Evolutionary conservation across 257 asterid species (phyloP), one percentile per base, ranked within the genome.

Genomic region (Agastache rugosa): DNA sequence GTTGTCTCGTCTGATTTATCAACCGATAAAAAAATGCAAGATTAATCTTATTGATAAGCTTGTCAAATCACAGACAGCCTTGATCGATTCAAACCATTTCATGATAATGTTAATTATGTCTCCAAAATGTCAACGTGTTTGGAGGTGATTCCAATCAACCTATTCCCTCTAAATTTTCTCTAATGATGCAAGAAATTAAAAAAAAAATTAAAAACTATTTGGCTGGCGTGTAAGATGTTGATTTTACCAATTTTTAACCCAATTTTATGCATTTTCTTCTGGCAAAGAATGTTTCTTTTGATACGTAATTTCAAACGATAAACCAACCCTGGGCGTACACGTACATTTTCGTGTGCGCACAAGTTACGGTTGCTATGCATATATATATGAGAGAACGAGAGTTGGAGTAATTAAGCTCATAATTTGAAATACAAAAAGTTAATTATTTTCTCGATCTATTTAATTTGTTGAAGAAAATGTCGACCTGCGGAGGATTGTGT

Each of bases 401-500:
- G 15, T 3, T 63, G 4, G n/a, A 16, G 44, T 6, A 61, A 39
- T 11, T 11, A 64, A 22, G 6, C 12, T 22, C 31, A 63, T 20
- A 11, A 65, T 22, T 23, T 14, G 23, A 7, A 44, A 22, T 15
- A 22, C 25, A 1, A 65, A 22, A 14, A 14, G 3, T 56, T 22
- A 23, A 22, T 11, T 22, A 56, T 11, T 5, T 23, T 23, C 42
- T 9, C 41, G 8, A 37, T 9, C 10, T 29, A 29, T 29, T 1
- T 37, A 4, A 29, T 29, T 1, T 37, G 10, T 37, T 37, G 42
- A 5, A 10, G 3, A 56, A 45, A 44, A 66, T 66, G 67, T 62
- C 51, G 15, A 45, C 6, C 25, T 67, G 72, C 39, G 72, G 60
- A 45, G 72, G 72, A 67, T 27, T 47, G 60, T 67, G 72, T 27